Evolutionary conservation across 1,284 basidiomycete genomes (phyloP), one percentile per base, ranked within the genome.

Genomic region (Spongiforma sp.): DNA sequence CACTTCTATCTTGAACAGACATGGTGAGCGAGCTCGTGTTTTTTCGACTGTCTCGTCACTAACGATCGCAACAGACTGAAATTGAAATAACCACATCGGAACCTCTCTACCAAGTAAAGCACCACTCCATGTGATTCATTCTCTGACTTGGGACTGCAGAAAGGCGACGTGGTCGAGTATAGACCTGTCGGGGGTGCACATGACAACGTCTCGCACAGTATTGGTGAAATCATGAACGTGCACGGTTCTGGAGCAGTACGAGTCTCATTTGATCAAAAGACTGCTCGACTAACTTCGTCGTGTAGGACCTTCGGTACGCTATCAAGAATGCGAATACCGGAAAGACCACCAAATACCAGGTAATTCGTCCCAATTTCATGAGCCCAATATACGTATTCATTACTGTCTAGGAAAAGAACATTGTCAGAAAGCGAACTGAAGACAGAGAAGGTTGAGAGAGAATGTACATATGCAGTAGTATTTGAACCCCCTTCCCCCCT

Each of bases 301-400:
- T 57, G 0, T 60, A 82, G 80, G 70, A 74, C 2, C n/a, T 63
- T 11, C 71, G 72, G 57, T 82, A 79, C 65, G 65, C 73, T 14
- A 83, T 83, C 71, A 78, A 74, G 71, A 83, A 83, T 58, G 76
- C 79, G 57, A 81, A 79, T n/a, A 83, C 80, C 21, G 75, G 77
- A 19, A 83, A 82, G 71, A 70, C 58, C 8, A 82, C 80, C 5
- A 74, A 43, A n/a, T 82, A 83, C 62, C 75, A 76, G 75, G 82
- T n/a, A n/a, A n/a, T n/a, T n/a, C n/a, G n/a, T n/a, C n/a, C n/a
- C n/a, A n/a, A n/a, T n/a, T n/a, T n/a, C n/a, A n/a, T n/a, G n/a
- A n/a, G n/a, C n/a, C n/a, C n/a, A n/a, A n/a, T n/a, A n/a, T n/a
- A n/a, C n/a, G n/a, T n/a, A n/a, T n/a, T n/a, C n/a, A n/a, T n/a